Percentiles rank a stretch among this genome's conserved stretches.
These are phyloP conservation scores for Casaregolazyma lundiana DNA, from an alignment of 1,139 yeast species.

Conservation along the genomic window DNA sequence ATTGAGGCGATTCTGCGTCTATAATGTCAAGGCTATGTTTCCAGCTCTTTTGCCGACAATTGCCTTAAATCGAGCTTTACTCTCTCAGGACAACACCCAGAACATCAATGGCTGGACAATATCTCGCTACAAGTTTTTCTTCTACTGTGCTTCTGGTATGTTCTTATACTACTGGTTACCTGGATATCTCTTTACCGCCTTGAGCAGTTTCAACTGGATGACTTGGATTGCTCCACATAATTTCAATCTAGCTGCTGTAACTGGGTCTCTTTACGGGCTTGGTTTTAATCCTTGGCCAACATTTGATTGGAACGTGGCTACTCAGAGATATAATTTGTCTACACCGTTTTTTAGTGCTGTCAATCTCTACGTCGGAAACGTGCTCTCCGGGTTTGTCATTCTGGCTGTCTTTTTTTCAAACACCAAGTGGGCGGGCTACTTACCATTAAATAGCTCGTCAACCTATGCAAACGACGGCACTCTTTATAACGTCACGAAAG, in stretches of 20 bases:
- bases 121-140: slow-evolving; percentile 44
- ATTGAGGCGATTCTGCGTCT: slow-evolving; percentile 50
- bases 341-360: slow-evolving; percentile 45
- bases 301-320: slow-evolving; percentile 48
- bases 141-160: slow-evolving; percentile 36
- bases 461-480: slow-evolving; percentile 47
- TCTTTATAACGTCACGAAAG: slow-evolving; percentile 38
- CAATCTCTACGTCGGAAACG: slow-evolving; percentile 40
- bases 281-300: slow-evolving; percentile 52
- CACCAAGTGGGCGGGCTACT: slow-evolving; percentile 45
- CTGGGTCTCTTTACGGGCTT: slow-evolving; percentile 50
- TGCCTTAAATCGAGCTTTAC: slow-evolving; percentile 52
- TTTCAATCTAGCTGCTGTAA: slow-evolving; percentile 48
- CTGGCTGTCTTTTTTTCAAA: slow-evolving; percentile 45
- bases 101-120: slow-evolving; percentile 49
- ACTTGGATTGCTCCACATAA: slow-evolving; percentile 58
- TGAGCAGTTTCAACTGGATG: slow-evolving; percentile 55
- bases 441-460: slow-evolving; percentile 51
- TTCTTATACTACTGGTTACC: slow-evolving; percentile 60
- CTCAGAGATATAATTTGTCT: slow-evolving; percentile 29
- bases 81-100: slow-evolving; percentile 31
- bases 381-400: slow-evolving; percentile 39
- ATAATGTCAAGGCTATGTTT: slow-evolving; percentile 55
- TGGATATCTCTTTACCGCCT: slow-evolving; percentile 44
- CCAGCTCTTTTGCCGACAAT: slow-evolving; percentile 51